Evolutionary conservation across 306 rosid genomes (phyloP).

Genomic region (Vigna radiata): DNA sequence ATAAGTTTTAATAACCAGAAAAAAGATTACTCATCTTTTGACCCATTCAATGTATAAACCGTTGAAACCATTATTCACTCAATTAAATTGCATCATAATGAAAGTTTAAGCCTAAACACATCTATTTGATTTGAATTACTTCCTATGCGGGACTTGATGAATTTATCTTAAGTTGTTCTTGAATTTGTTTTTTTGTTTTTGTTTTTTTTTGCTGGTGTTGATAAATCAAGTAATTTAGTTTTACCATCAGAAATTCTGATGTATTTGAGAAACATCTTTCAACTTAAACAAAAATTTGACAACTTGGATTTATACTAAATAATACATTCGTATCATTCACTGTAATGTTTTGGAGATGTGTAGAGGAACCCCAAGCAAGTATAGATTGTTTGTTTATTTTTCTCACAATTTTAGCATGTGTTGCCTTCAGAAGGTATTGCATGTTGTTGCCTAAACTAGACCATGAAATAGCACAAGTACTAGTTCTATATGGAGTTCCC

Average conservation of each 20-base stretch:
- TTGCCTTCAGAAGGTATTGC: background rate
- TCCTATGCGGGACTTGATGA: background rate
- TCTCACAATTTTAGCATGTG: background rate
- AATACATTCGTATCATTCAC: background rate
- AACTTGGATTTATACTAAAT: background rate
- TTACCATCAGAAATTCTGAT: background rate
- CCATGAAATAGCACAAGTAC: conserved; percentile 1
- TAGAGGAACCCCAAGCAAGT: conserved; percentile 26
- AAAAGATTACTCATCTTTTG: background rate
- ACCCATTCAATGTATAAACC: background rate
- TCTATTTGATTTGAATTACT: background rate
- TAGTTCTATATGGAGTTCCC: background rate
- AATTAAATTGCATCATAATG: background rate
- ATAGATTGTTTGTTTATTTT: conserved; percentile 26
- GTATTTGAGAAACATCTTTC: background rate
- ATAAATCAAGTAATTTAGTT: conserved; percentile 2
- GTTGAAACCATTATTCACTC: background rate
- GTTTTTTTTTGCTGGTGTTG: background rate
- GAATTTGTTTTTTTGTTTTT: background rate
- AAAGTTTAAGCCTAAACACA: background rate
- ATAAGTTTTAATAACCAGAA: background rate
- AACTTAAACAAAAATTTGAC: conserved; percentile 19
- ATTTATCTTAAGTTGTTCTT: conserved; percentile 12
- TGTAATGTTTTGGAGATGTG: background rate
- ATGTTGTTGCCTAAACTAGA: conserved; percentile 8